A percentile compares a stretch with the other conserved stretches of the same genome.
phyloP scores from a whole-genome alignment of 345 rosid genomes.

The Eucalyptus marginata region DNA sequence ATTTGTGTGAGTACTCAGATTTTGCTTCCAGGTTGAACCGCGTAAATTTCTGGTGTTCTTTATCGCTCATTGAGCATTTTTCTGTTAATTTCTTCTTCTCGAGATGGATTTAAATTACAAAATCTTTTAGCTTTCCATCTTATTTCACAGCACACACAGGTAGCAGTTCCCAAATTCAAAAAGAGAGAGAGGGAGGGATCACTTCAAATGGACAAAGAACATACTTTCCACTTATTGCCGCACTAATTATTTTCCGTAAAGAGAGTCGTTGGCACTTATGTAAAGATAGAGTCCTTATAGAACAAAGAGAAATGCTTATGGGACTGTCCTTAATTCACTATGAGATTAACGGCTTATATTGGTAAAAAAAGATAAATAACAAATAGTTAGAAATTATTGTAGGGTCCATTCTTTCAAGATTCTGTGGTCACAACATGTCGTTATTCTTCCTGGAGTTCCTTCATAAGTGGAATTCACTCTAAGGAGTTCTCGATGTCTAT shows the following conservation, averaged over 20 bases:
- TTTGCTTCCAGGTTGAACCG: accelerated
- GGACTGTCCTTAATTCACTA: too few species aligned
- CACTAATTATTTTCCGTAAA: background rate
- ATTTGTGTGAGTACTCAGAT: background rate
- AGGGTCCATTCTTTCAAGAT: too few species aligned
- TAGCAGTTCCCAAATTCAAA: background rate
- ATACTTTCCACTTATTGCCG: background rate
- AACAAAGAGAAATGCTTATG: background rate
- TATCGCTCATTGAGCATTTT: background rate
- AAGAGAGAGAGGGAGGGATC: background rate
- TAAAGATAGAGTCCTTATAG: background rate
- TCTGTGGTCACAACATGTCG: too few species aligned
- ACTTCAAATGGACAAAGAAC: background rate
- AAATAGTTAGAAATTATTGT: too few species aligned
- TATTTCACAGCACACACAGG: background rate
- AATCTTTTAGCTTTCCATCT: background rate
- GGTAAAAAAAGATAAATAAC: too few species aligned
- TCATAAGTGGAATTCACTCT: background rate
- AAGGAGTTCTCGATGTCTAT: constrained; percentile 18
- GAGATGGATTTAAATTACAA: background rate
- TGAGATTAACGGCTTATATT: too few species aligned
- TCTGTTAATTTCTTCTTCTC: background rate
- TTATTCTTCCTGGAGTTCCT: background rate
- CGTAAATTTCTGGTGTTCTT: background rate
- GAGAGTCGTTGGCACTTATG: background rate